Percentiles rank a stretch among this genome's conserved stretches.
phyloP scores from a whole-genome alignment of 768 basidiomycete species.

The Leccinum variicolor region DNA sequence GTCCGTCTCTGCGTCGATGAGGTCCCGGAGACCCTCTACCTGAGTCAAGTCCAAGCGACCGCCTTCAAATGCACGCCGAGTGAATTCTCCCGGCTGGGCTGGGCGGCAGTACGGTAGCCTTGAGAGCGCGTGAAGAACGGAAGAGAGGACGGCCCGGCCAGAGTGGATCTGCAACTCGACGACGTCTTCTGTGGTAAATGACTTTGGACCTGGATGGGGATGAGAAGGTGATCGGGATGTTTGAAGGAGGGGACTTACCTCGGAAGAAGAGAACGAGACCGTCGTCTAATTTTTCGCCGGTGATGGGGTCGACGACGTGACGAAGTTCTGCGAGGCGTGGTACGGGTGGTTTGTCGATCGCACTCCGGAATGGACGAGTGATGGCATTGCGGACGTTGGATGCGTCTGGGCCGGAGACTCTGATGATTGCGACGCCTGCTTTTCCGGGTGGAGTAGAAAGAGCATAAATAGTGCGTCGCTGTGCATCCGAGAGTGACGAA shows the following conservation, averaged over 20 bases:
- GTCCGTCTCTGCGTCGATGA: constrained; percentile 89
- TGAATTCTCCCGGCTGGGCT: constrained; percentile 88
- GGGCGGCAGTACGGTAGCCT: constrained; percentile 63
- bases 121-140: constrained; percentile 64
- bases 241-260: constrained; percentile 40
- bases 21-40: constrained; percentile 83
- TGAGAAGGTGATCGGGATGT: neutral
- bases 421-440: constrained; percentile 77
- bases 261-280: constrained; percentile 81
- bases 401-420: constrained; percentile 79
- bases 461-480: constrained; percentile 80
- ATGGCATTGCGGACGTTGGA: constrained; percentile 57
- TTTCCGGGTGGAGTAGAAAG: constrained; percentile 85
- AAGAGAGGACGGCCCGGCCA: constrained; percentile 73
- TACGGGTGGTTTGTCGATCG: constrained; percentile 33
- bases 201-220: constrained; percentile 56
- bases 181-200: constrained; percentile 81
- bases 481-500: constrained; percentile 42
- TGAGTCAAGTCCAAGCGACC: constrained; percentile 86
- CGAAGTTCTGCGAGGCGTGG: constrained; percentile 74
- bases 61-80: constrained; percentile 74
- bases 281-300: constrained; percentile 66
- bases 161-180: constrained; percentile 88
- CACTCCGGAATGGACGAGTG: constrained; percentile 37
- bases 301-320: constrained; percentile 59